Percentiles rank a stretch among this genome's conserved stretches.
Conservation (phyloP, 2,329 filamentous ascomycete species). For the Diaporthe aspalathi region DNA sequence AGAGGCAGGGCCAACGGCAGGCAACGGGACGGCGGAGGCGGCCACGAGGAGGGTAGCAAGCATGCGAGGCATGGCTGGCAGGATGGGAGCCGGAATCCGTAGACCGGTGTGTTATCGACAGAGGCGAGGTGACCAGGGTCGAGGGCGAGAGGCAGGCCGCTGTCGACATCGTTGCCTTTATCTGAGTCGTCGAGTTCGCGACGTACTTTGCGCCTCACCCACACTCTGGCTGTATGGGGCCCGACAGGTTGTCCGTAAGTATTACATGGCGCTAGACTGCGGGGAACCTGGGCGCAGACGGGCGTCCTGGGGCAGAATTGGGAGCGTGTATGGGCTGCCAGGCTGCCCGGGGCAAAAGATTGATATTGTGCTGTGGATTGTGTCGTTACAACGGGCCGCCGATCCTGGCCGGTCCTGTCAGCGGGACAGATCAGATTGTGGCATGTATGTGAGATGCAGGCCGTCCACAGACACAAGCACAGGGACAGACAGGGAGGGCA, state of each 20-base stretch:
- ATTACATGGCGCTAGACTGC: conserved; percentile 28
- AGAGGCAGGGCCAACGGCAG: conserved; percentile 1
- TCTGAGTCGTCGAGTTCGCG: conserved; percentile 2
- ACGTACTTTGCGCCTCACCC: conserved; percentile 11
- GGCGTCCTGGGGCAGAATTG: neutral
- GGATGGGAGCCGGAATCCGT: neutral
- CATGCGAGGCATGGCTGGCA: neutral
- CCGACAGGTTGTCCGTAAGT: conserved; percentile 9
- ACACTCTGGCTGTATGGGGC: neutral
- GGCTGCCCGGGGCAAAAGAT: neutral
- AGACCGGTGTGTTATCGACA: conserved; percentile 26
- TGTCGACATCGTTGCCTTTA: conserved; percentile 20
- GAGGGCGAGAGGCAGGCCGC: neutral
- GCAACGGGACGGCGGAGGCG: conserved; percentile 2
- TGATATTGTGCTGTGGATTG: conserved; percentile 9
- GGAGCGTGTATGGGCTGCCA: neutral
- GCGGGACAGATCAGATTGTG: conserved; percentile 18
- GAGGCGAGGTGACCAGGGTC: conserved; percentile 12
- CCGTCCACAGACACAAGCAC: neutral
- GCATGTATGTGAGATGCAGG: conserved; percentile 20
- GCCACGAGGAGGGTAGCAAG: conserved; percentile 21
- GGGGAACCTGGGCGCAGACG: conserved; percentile 12
- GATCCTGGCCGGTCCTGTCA: conserved; percentile 27
- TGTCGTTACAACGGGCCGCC: conserved; percentile 26
- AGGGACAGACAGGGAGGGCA: too few relatives aligned